Evolutionary conservation across 2,329 filamentous ascomycete species (phyloP).

Genomic region (Fusarium sambucinum): DNA sequence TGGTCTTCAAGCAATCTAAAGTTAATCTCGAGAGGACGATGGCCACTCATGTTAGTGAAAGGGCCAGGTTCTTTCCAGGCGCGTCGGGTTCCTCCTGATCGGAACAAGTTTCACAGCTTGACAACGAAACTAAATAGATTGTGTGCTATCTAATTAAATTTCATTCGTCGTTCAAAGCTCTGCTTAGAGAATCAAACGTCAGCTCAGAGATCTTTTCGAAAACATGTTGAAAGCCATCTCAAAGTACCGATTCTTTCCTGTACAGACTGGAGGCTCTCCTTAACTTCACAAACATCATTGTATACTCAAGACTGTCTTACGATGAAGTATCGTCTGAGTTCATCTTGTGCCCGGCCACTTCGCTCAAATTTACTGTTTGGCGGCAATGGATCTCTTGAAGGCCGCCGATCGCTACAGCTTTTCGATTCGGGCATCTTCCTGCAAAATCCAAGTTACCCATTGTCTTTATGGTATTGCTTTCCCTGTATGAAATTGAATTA

Average conservation of each 20-base stretch:
- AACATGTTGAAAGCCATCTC: background rate
- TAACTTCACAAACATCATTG: background rate
- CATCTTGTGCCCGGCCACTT: background rate
- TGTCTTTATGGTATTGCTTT: rapidly evolving
- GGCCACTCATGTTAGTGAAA: background rate
- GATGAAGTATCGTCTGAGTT: background rate
- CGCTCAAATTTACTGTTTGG: background rate
- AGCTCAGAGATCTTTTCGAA: background rate
- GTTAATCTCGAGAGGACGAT: background rate
- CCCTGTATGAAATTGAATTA: rapidly evolving
- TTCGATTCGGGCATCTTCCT: background rate
- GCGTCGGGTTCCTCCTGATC: no score
- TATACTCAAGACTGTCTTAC: background rate
- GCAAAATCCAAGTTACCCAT: background rate
- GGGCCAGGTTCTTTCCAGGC: no score
- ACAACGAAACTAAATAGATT: no score
- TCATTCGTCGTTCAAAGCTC: background rate
- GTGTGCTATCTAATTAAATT: background rate
- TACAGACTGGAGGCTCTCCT: background rate
- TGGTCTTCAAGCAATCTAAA: background rate
- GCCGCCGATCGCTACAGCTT: background rate
- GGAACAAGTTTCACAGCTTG: background rate
- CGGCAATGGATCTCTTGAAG: background rate
- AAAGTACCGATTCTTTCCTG: background rate
- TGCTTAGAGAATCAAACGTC: background rate